A percentile compares a stretch with the other conserved stretches of the same genome.
These are phyloP conservation scores for Zygosaccharomyces sapae DNA, from an alignment of 1,139 yeast genomes.

Conservation along the genomic window DNA sequence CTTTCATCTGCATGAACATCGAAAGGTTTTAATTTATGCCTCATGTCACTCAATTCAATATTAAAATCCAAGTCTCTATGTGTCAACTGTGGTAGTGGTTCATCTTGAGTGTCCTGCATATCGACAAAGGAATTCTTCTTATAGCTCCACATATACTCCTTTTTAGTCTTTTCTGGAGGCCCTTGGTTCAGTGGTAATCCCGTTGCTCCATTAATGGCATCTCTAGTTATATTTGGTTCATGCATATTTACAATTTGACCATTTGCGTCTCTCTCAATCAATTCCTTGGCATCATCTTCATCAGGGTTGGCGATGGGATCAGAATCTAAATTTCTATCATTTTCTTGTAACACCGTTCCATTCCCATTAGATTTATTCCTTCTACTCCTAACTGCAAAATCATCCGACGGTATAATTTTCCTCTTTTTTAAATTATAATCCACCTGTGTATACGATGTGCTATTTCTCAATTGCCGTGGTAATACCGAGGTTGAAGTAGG, in stretches of 20 bases:
- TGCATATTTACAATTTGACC: slow-evolving; percentile 26
- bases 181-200: slow-evolving; percentile 31
- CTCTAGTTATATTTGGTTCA: slow-evolving; percentile 23
- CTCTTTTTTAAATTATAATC: slow-evolving; percentile 34
- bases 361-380: slow-evolving; percentile 5
- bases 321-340: slow-evolving; percentile 3
- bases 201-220: slow-evolving; percentile 32
- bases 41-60: slow-evolving; percentile 24
- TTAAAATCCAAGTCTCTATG: background rate
- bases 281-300: slow-evolving; percentile 6
- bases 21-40: slow-evolving; percentile 17
- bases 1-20: slow-evolving; percentile 14
- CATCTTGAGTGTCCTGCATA: background rate
- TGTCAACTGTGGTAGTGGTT: background rate
- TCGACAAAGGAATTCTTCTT: slow-evolving; percentile 17
- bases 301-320: slow-evolving; percentile 2
- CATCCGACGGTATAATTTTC: slow-evolving; percentile 29
- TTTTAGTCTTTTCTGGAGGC: slow-evolving; percentile 33
- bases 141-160: slow-evolving; percentile 31
- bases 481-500: background rate
- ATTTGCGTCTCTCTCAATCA: slow-evolving; percentile 22
- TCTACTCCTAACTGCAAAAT: slow-evolving; percentile 11
- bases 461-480: slow-evolving; percentile 19
- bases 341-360: slow-evolving; percentile 4
- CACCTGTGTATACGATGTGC: slow-evolving; percentile 29